A percentile compares a stretch with the other conserved stretches of the same genome.
These are phyloP conservation scores for Vachellia collinsii DNA, from an alignment of 306 rosid genomes.

Conservation along the genomic window DNA sequence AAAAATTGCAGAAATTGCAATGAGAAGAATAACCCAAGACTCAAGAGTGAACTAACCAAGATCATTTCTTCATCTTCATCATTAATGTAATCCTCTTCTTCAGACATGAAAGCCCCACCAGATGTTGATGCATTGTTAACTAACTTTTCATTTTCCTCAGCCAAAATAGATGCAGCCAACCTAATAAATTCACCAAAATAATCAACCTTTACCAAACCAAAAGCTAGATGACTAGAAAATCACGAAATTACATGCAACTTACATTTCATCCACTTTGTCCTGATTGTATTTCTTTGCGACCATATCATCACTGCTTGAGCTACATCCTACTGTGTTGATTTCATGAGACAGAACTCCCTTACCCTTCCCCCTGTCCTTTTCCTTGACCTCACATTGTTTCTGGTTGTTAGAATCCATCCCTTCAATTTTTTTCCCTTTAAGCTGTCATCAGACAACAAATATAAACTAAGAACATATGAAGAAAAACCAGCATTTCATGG, in stretches of 20 bases:
- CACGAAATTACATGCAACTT: conserved; percentile 34
- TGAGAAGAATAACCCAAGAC: conserved; percentile 20
- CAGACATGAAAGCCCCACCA: conserved; percentile 37
- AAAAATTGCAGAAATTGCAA: conserved; percentile 14
- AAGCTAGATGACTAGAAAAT: conserved; percentile 13
- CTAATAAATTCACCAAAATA: conserved; percentile 41
- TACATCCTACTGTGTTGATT: conserved; percentile 35
- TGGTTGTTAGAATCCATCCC: conserved; percentile 39
- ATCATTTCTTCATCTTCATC: conserved; percentile 61
- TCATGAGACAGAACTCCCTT: conserved; percentile 42
- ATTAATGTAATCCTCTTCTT: conserved; percentile 42
- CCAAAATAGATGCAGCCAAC: conserved; percentile 52
- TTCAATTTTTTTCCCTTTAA: conserved; percentile 51
- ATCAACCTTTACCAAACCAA: conserved; percentile 17
- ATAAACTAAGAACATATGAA: conserved; percentile 18
- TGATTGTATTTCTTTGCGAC: conserved; percentile 32
- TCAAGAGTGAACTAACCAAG: conserved; percentile 44
- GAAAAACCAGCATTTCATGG: conserved; percentile 16
- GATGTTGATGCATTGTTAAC: conserved; percentile 42
- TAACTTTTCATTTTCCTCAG: conserved; percentile 44
- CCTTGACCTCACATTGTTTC: conserved; percentile 31
- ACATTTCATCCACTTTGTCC: conserved; percentile 53
- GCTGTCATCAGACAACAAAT: conserved; percentile 43
- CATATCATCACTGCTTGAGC: conserved; percentile 40
- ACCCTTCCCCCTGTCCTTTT: conserved; percentile 40